Evolutionary conservation across 139 green algal genomes (phyloP).

Genomic region (Zygnema cylindricum): DNA sequence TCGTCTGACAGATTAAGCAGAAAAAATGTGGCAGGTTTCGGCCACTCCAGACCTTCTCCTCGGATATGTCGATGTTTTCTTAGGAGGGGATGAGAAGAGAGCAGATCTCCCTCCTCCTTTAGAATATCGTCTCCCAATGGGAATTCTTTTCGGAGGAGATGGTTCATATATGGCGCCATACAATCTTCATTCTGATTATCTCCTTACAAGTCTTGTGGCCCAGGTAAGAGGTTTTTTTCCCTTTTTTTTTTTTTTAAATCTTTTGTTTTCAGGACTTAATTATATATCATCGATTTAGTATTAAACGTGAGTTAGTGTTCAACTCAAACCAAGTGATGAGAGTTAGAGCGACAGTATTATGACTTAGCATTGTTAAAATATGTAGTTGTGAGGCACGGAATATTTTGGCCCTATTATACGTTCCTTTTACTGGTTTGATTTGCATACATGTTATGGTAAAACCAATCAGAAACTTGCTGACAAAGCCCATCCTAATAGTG

Average conservation of each 20-base stretch:
- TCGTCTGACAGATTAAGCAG: no score
- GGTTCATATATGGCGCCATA: slow-evolving; percentile 54
- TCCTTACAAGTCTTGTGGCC: slow-evolving; percentile 42
- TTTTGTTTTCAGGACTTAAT: background rate
- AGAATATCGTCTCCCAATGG: slow-evolving; percentile 39
- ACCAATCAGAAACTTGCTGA: no score
- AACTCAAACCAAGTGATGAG: background rate
- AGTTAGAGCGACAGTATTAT: no score
- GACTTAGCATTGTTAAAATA: no score
- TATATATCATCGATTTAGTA: background rate
- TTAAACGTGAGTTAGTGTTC: background rate
- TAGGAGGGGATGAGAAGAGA: slow-evolving; percentile 58
- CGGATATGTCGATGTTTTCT: slow-evolving; percentile 52
- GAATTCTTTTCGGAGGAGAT: slow-evolving; percentile 47
- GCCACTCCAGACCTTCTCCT: slow-evolving; percentile 44
- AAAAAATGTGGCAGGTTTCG: slow-evolving; percentile 31
- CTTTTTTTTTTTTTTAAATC: slow-evolving; percentile 23
- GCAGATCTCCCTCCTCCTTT: slow-evolving; percentile 33
- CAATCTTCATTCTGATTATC: slow-evolving; percentile 42
- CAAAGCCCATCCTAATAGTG: no score
- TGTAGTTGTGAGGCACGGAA: no score
- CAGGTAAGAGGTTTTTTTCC: no score
- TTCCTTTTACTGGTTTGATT: no score
- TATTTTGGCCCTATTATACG: no score
- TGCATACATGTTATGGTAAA: no score